phyloP scores from a whole-genome alignment of 2,329 filamentous ascomycete species.

The Trematosphaeria pertusa region DNA sequence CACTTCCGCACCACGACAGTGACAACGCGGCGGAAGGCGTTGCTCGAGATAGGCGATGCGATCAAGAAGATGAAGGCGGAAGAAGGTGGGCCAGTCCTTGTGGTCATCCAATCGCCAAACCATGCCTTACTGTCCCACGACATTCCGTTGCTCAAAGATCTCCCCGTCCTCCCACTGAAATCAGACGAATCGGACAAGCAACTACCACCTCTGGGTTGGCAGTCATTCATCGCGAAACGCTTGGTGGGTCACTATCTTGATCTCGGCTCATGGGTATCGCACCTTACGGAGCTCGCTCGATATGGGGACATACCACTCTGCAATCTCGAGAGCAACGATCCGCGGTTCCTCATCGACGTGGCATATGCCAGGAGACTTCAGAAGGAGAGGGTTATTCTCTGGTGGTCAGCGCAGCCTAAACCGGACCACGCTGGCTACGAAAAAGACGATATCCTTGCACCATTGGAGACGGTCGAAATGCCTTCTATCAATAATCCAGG shows the following conservation, averaged over 20 bases:
- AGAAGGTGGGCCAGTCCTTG: constrained; percentile 77
- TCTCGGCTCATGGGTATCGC: constrained; percentile 89
- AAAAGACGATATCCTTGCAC: constrained; percentile 83
- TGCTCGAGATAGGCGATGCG: constrained; percentile 85
- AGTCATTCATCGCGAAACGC: constrained; percentile 83
- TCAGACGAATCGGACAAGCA: constrained; percentile 85
- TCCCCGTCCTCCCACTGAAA: constrained; percentile 81
- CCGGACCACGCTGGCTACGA: constrained; percentile 98
- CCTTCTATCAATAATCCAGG: constrained; percentile 91
- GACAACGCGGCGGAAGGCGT: constrained; percentile 85
- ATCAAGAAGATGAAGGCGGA: constrained; percentile 91
- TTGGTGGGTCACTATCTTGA: constrained; percentile 90
- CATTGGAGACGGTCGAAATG: constrained; percentile 88
- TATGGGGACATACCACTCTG: constrained; percentile 96
- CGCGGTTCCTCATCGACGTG: constrained; percentile 92
- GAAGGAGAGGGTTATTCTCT: constrained; percentile 90
- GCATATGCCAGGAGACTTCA: constrained; percentile 91
- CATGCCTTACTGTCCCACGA: constrained; percentile 82
- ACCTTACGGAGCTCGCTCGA: constrained; percentile 84
- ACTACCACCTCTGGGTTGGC: constrained; percentile 92
- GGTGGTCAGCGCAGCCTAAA: constrained; percentile 89
- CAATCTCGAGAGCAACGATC: constrained; percentile 93
- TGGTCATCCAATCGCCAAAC: constrained; percentile 91
- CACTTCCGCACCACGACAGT: constrained; percentile 88
- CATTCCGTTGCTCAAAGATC: constrained; percentile 80